Base-by-base conservation (phyloP, 1,284 basidiomycete species). In the Sutorius eximius region DNA sequence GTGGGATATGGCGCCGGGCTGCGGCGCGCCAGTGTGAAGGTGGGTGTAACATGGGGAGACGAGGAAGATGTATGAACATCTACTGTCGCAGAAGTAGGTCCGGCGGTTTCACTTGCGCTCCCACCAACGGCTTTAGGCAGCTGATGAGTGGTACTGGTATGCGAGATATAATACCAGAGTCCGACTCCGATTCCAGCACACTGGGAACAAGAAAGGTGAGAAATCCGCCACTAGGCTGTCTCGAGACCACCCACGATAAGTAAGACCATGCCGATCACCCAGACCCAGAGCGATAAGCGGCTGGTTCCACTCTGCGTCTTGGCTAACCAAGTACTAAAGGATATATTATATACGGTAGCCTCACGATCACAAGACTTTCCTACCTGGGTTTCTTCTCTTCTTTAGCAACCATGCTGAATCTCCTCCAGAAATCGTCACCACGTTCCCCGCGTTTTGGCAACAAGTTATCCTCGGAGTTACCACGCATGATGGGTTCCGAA, bases 381-480 rank as follows among this genome's bases (percentile, higher is more conserved):
- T 57, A 82, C 83, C 82, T 86, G 52, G 79, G 74, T 62, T 82
- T 83, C 64, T 78, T 73, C 60, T 88, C 84, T 57, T 86, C 82
- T 67, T 83, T 87, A 9, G 82, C 88, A 58, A 92, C 82, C 77
- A 91, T 90, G 58, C 86, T 89, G 71, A 92, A 92, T 44, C 90
- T 77, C 53, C 87, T 77, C 89, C 89, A 92, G 72, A 92, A 92
- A 62, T 91, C 86, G 62, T 92, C 89, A 1, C 88, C 87, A 52
- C 78, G 82, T 61, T 87, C 82, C 3, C 87, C 86, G 32, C 84
- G 76, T 45, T 75, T 77, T 3, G 86, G 83, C 18, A 90, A 69
- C 2, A 88, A 68, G 2, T 82, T 80, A 45, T 86, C 88, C 69
- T 91, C 90, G 3, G 75, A 75, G 44, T 85, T 77, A 2, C 85